Conservation (phyloP, 805 yeast genomes). For the Saturnispora saitoi region DNA sequence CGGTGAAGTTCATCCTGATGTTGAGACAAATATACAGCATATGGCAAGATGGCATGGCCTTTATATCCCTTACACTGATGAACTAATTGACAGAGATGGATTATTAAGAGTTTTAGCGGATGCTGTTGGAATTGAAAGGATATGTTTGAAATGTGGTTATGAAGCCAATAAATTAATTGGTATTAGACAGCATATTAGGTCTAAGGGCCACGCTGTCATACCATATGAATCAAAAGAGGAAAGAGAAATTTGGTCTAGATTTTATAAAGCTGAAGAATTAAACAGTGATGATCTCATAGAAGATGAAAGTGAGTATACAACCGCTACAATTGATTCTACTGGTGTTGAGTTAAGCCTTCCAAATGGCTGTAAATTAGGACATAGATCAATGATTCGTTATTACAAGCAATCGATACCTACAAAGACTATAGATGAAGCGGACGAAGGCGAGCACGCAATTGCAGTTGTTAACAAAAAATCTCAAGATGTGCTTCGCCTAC, state of each 20-base stretch:
- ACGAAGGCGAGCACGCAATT: constrained; percentile 47
- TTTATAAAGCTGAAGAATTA: constrained; percentile 52
- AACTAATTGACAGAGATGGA: constrained; percentile 60
- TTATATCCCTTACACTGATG: constrained; percentile 75
- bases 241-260: constrained; percentile 56
- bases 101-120: constrained; percentile 65
- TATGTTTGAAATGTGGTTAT: constrained; percentile 74
- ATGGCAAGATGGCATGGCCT: constrained; percentile 77
- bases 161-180: constrained; percentile 74
- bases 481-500: constrained; percentile 12
- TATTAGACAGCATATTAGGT: constrained; percentile 75
- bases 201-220: constrained; percentile 79
- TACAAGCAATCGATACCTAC: constrained; percentile 51
- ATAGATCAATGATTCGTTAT: constrained; percentile 59
- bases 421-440: constrained; percentile 40
- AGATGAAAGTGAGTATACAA: constrained; percentile 22
- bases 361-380: constrained; percentile 71
- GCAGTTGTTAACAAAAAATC: constrained; percentile 15
- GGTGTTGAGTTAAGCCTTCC: constrained; percentile 67
- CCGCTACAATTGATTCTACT: constrained; percentile 21
- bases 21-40: constrained; percentile 49
- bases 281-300: background rate
- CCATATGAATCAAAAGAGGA: constrained; percentile 82
- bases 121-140: constrained; percentile 65
- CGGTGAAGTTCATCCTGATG: constrained; percentile 30